Evolutionary conservation across 768 basidiomycete genomes (phyloP).

Genomic region (Tulasnella sp.): DNA sequence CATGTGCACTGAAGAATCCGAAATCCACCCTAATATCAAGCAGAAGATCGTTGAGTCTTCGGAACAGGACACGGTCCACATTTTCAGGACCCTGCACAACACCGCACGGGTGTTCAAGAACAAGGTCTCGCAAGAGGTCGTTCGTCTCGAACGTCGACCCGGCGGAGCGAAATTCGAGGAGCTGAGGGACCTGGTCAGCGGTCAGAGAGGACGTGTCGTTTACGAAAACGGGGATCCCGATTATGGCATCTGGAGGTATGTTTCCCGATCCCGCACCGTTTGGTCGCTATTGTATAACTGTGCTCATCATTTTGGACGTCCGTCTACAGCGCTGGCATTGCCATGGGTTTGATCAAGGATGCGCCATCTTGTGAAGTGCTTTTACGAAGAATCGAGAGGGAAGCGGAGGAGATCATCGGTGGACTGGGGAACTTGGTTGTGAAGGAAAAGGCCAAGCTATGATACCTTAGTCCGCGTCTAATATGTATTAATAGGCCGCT

Average conservation of each 20-base stretch:
- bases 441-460: slow-evolving; percentile 18
- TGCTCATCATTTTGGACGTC: not conserved
- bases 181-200: slow-evolving; percentile 42
- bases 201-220: slow-evolving; percentile 35
- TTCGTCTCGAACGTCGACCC: slow-evolving; percentile 65
- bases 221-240: slow-evolving; percentile 80
- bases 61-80: slow-evolving; percentile 72
- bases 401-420: slow-evolving; percentile 57
- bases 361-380: slow-evolving; percentile 72
- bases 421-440: slow-evolving; percentile 28
- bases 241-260: slow-evolving; percentile 75
- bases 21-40: slow-evolving; percentile 85
- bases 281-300: not conserved
- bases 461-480: not conserved
- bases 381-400: slow-evolving; percentile 54
- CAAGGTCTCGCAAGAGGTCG: slow-evolving; percentile 70
- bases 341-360: slow-evolving; percentile 51
- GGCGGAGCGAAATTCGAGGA: slow-evolving; percentile 86
- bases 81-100: slow-evolving; percentile 78
- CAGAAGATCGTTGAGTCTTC: slow-evolving; percentile 73
- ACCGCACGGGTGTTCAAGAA: slow-evolving; percentile 84
- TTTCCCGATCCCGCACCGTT: too few relatives aligned
- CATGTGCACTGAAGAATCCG: slow-evolving; percentile 82
- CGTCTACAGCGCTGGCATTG: slow-evolving; percentile 22
- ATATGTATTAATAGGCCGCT: not conserved